A percentile compares a stretch with the other conserved stretches of the same genome.
phyloP scores from a whole-genome alignment of 352 stramenopile genomes.

The Thraustochytrium sp. region DNA sequence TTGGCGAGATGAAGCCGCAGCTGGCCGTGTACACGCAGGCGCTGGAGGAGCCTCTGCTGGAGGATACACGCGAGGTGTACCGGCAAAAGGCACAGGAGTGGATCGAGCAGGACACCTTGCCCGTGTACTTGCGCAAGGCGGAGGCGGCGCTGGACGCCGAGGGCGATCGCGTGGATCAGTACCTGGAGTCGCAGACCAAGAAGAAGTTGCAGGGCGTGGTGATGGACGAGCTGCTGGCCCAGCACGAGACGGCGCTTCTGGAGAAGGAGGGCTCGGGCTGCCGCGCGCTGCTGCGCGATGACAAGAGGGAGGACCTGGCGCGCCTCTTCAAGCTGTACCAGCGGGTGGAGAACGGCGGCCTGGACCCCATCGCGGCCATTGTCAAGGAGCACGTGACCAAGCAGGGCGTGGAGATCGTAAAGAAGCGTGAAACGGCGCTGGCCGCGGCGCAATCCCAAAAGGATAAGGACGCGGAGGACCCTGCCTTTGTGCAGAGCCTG shows the following conservation, averaged over 20 bases:
- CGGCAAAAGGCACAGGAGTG: slow-evolving; percentile 91
- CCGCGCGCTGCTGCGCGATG: slow-evolving; percentile 88
- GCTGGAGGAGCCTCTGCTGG: slow-evolving; percentile 87
- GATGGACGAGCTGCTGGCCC: slow-evolving; percentile 87
- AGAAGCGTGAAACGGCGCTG: slow-evolving; percentile 58
- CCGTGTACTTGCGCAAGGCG: slow-evolving; percentile 93
- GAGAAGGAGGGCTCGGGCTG: slow-evolving; percentile 96
- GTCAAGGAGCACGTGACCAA: slow-evolving; percentile 87
- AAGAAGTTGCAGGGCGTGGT: slow-evolving; percentile 86
- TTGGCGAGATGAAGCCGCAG: slow-evolving; percentile 94
- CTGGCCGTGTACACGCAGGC: slow-evolving; percentile 93
- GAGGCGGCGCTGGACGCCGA: slow-evolving; percentile 74
- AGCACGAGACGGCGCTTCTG: slow-evolving; percentile 88
- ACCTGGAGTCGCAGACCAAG: slow-evolving; percentile 92
- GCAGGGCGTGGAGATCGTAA: slow-evolving; percentile 67
- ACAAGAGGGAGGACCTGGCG: slow-evolving; percentile 66
- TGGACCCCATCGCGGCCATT: slow-evolving; percentile 92
- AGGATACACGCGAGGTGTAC: slow-evolving; percentile 89
- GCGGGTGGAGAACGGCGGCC: slow-evolving; percentile 84
- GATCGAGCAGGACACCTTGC: slow-evolving; percentile 90
- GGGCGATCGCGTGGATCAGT: slow-evolving; percentile 79
- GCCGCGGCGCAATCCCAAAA: slow-evolving; percentile 62
- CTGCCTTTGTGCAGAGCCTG: slow-evolving; percentile 96
- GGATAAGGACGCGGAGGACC: slow-evolving; percentile 84
- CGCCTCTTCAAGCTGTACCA: slow-evolving; percentile 86